phyloP scores from a whole-genome alignment of 768 basidiomycete species.

The Hygrophoropsis aurantiaca region DNA sequence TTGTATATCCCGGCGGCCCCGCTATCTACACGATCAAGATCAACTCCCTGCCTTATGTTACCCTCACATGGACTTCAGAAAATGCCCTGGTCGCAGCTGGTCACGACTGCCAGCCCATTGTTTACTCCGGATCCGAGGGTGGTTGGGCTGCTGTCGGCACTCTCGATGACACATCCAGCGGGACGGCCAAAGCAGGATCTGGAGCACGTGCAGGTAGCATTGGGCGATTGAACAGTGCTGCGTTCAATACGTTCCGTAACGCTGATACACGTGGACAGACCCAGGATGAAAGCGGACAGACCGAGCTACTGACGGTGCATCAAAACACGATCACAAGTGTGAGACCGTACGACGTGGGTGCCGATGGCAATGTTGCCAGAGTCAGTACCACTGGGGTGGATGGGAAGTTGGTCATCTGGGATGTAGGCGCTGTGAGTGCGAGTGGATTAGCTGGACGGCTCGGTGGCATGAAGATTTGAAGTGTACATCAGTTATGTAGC shows the following conservation, averaged over 20 bases:
- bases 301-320: slow-evolving; percentile 86
- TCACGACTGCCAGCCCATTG: slow-evolving; percentile 94
- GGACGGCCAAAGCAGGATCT: slow-evolving; percentile 36
- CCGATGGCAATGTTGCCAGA: slow-evolving; percentile 57
- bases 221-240: slow-evolving; percentile 87
- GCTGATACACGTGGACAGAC: slow-evolving; percentile 74
- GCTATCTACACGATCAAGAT: slow-evolving; percentile 72
- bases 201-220: slow-evolving; percentile 45
- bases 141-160: slow-evolving; percentile 84
- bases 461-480: slow-evolving; percentile 46
- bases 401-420: slow-evolving; percentile 91
- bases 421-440: slow-evolving; percentile 56
- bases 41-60: slow-evolving; percentile 77
- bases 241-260: slow-evolving; percentile 91
- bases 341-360: slow-evolving; percentile 62
- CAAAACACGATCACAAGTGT: slow-evolving; percentile 98
- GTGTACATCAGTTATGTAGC: slow-evolving; percentile 9
- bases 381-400: slow-evolving; percentile 95
- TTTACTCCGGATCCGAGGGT: slow-evolving; percentile 70
- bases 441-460: slow-evolving; percentile 45
- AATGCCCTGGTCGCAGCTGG: slow-evolving; percentile 86
- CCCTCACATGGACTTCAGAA: slow-evolving; percentile 85
- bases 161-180: slow-evolving; percentile 72
- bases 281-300: slow-evolving; percentile 45
- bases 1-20: slow-evolving; percentile 88